Conservation (phyloP, 805 yeast species). For the Saturnispora serradocipensis region DNA sequence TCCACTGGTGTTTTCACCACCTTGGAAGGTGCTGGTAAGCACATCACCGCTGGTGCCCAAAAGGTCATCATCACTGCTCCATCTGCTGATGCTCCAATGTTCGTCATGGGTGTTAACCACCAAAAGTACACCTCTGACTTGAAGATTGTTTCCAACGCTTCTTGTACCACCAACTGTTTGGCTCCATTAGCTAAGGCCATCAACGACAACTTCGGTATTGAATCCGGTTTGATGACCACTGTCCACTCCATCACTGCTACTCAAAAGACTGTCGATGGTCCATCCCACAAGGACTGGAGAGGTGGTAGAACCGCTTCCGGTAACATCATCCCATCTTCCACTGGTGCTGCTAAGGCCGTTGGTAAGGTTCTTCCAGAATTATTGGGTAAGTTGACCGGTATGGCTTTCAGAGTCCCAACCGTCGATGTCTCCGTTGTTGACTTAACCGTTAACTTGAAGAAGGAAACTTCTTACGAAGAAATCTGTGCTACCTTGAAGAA, state of each 20-base stretch:
- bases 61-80: slow-evolving; percentile 94
- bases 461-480: slow-evolving; percentile 71
- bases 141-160: slow-evolving; percentile 80
- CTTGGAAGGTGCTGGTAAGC: slow-evolving; percentile 71
- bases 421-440: slow-evolving; percentile 90
- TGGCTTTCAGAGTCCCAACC: slow-evolving; percentile 92
- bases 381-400: slow-evolving; percentile 90
- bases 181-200: slow-evolving; percentile 91
- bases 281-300: slow-evolving; percentile 97
- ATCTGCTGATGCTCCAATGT: slow-evolving; percentile 91
- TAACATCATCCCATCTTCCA: slow-evolving; percentile 90
- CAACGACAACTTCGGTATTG: slow-evolving; percentile 78
- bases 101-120: slow-evolving; percentile 85
- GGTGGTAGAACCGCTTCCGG: slow-evolving; percentile 97
- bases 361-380: slow-evolving; percentile 89
- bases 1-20: slow-evolving; percentile 93
- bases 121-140: slow-evolving; percentile 68
- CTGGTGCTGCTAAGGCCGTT: slow-evolving; percentile 97
- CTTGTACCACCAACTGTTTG: slow-evolving; percentile 93
- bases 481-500: slow-evolving; percentile 69
- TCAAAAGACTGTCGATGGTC: slow-evolving; percentile 95
- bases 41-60: slow-evolving; percentile 87
- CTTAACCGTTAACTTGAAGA: slow-evolving; percentile 75
- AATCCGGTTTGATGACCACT: slow-evolving; percentile 92
- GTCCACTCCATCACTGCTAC: slow-evolving; percentile 95